Conservation (phyloP, 345 rosid species). For the Limnanthes douglasii region DNA sequence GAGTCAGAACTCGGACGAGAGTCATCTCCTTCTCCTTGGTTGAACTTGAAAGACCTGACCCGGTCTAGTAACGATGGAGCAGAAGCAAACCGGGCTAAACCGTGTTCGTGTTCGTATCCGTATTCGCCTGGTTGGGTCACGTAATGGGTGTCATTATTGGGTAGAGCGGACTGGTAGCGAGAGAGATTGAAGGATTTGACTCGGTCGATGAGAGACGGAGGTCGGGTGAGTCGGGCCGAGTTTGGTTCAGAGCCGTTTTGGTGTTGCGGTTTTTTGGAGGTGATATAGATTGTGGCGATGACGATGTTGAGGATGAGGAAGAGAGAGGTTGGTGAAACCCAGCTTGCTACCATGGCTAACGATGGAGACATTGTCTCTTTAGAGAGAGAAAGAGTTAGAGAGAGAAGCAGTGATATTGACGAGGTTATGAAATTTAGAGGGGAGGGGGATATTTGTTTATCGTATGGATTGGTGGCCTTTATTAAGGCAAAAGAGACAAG, state of each 20-base stretch:
- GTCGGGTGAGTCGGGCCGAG: slow-evolving; percentile 13
- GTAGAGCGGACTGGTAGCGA: slow-evolving; percentile 13
- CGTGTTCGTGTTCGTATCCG: background rate
- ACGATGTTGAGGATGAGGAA: slow-evolving; percentile 25
- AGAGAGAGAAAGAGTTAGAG: slow-evolving; percentile 6
- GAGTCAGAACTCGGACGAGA: background rate
- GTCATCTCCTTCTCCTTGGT: slow-evolving; percentile 11
- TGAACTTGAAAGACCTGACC: slow-evolving; percentile 33
- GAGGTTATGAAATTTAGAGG: no score
- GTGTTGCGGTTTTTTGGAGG: slow-evolving; percentile 6
- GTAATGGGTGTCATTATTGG: slow-evolving; percentile 4
- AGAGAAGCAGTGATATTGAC: background rate
- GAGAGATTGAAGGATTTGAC: slow-evolving; percentile 28
- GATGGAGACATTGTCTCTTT: slow-evolving; percentile 13
- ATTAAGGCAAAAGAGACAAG: no score
- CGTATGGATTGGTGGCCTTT: no score
- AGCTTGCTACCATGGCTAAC: slow-evolving; percentile 15
- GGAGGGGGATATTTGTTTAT: no score
- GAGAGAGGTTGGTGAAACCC: slow-evolving; percentile 24
- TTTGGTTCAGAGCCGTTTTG: slow-evolving; percentile 12
- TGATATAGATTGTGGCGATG: slow-evolving; percentile 17
- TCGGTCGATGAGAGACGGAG: slow-evolving; percentile 37
- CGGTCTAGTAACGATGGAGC: slow-evolving; percentile 40
- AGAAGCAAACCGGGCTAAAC: slow-evolving; percentile 14
- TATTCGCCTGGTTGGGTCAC: slow-evolving; percentile 5